Conservation (phyloP, 768 basidiomycete species). For the Dictyophora rubrovolvata region DNA sequence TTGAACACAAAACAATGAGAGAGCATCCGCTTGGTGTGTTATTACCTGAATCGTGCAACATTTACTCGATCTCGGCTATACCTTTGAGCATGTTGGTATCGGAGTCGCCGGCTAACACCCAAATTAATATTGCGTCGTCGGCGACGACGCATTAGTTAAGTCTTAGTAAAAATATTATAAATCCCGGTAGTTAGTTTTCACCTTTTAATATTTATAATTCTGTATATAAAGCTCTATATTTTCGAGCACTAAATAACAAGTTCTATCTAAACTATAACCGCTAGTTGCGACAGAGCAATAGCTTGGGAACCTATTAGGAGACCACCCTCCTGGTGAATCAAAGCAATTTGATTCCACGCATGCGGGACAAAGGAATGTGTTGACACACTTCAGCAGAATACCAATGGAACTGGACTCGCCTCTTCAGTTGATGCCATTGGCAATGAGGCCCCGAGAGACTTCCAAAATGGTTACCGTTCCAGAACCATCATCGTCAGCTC, state of each 20-base stretch:
- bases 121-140: too few species aligned
- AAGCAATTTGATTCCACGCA: slow-evolving; percentile 10
- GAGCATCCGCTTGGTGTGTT: slow-evolving; percentile 14
- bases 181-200: too few species aligned
- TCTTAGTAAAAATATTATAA: too few species aligned
- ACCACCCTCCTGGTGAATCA: slow-evolving; percentile 59
- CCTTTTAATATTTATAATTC: too few species aligned
- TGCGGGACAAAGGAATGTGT: slow-evolving; percentile 6
- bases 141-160: too few species aligned
- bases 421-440: slow-evolving; percentile 57
- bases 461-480: slow-evolving; percentile 75
- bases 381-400: slow-evolving; percentile 61
- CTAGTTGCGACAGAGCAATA: too few species aligned
- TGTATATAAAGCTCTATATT: too few species aligned
- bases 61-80: slow-evolving; percentile 56
- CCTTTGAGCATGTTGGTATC: too few species aligned
- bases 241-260: too few species aligned
- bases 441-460: slow-evolving; percentile 60
- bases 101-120: too few species aligned
- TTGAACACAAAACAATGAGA: slow-evolving; percentile 18
- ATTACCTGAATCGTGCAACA: slow-evolving; percentile 72
- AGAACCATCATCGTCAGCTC: slow-evolving; percentile 59
- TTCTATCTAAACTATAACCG: too few species aligned
- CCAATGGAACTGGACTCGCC: slow-evolving; percentile 74
- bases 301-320: slow-evolving; percentile 73